phyloP scores from a whole-genome alignment of 768 basidiomycete genomes.

The Tulasnella calospora region DNA sequence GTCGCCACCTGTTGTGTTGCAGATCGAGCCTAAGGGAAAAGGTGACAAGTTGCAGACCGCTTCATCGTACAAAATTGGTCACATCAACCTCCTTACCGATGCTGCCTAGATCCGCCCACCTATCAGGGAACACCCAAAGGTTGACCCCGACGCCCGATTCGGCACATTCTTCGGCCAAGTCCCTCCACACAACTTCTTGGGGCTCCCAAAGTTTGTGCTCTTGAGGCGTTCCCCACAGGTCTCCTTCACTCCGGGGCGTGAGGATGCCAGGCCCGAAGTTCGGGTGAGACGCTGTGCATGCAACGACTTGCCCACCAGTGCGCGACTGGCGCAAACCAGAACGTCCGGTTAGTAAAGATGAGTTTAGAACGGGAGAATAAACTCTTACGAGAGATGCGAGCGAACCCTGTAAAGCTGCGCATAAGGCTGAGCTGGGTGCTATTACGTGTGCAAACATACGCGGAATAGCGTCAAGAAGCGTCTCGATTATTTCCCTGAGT shows the following conservation, averaged over 20 bases:
- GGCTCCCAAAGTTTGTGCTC: constrained; percentile 76
- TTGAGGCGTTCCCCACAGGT: constrained; percentile 76
- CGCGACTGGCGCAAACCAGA: not conserved
- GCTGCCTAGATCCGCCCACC: constrained; percentile 80
- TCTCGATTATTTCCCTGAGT: constrained; percentile 56
- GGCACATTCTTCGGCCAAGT: constrained; percentile 81
- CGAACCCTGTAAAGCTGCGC: constrained; percentile 67
- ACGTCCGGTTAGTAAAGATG: not conserved
- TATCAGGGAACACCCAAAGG: constrained; percentile 75
- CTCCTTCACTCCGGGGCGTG: constrained; percentile 52
- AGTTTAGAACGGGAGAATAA: constrained; percentile 27
- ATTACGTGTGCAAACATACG: constrained; percentile 51
- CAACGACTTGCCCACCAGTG: constrained; percentile 66
- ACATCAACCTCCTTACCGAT: constrained; percentile 50
- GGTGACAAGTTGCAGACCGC: not conserved
- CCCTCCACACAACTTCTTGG: constrained; percentile 72
- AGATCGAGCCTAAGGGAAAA: constrained; percentile 50
- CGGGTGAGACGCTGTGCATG: constrained; percentile 67
- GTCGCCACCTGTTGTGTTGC: constrained; percentile 80
- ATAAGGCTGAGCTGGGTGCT: constrained; percentile 59
- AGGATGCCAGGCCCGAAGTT: constrained; percentile 70
- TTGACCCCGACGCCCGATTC: constrained; percentile 87
- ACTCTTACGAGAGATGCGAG: constrained; percentile 64
- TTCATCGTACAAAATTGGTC: not conserved
- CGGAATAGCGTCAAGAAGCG: constrained; percentile 61